These are phyloP conservation scores for Stereum hirsutum DNA, from an alignment of 1,284 basidiomycete species.

Conservation along the genomic window DNA sequence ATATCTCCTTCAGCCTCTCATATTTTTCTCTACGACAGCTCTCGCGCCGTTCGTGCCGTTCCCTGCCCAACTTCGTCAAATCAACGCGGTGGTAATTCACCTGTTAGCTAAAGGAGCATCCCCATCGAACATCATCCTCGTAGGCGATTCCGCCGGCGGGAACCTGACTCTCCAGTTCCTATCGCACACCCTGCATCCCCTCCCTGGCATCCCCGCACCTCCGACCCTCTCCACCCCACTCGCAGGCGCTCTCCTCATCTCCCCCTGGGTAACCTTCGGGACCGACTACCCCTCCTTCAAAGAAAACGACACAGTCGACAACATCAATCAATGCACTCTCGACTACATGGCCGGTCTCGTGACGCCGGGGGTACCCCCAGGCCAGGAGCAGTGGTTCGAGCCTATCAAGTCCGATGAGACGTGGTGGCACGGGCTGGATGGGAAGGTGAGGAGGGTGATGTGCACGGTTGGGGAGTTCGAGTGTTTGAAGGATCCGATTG, in stretches of 20 bases:
- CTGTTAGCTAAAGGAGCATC: constrained; percentile 10
- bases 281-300: constrained; percentile 4
- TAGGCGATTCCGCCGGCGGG: constrained; percentile 26
- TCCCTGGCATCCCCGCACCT: constrained; percentile 11
- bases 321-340: background rate
- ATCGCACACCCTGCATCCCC: constrained; percentile 23
- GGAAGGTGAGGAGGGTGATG: constrained; percentile 21
- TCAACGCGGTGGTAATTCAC: constrained; percentile 8
- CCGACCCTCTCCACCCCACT: constrained; percentile 12
- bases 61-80: constrained; percentile 14
- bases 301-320: background rate
- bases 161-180: constrained; percentile 22
- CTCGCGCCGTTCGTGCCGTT: constrained; percentile 10
- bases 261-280: constrained; percentile 22
- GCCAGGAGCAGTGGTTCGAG: background rate
- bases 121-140: constrained; percentile 12
- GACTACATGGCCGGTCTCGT: background rate
- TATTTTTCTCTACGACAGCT: too few species aligned
- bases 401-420: background rate
- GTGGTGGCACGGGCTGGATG: constrained; percentile 1
- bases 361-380: background rate
- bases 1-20: background rate
- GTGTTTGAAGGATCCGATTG: constrained; percentile 25
- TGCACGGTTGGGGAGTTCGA: constrained; percentile 28
- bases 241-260: constrained; percentile 20